Conservation (phyloP, 2,329 filamentous ascomycete genomes). For the Fusarium nanum region DNA sequence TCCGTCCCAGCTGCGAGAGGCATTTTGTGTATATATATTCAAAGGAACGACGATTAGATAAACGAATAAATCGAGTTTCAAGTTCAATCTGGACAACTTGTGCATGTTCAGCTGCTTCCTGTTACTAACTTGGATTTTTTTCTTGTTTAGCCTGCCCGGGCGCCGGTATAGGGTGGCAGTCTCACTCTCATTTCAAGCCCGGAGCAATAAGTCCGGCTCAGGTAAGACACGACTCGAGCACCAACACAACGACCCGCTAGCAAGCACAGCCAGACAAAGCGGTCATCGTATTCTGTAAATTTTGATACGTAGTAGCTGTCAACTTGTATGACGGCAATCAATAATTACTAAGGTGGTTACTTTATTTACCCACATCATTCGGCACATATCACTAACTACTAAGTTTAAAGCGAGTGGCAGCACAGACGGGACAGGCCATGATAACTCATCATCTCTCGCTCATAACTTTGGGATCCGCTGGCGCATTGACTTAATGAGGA, state of each 20-base stretch:
- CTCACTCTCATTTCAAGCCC: neutral
- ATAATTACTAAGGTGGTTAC: neutral
- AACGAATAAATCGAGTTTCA: neutral
- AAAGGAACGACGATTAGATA: neutral
- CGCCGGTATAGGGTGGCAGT: neutral
- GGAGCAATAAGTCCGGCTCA: neutral
- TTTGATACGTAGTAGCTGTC: neutral
- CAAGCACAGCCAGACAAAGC: neutral
- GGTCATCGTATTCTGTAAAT: neutral
- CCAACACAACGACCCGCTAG: neutral
- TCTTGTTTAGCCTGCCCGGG: neutral
- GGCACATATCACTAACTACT: neutral
- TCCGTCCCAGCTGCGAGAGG: neutral
- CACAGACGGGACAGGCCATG: neutral
- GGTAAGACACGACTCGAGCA: neutral
- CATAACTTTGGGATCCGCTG: neutral
- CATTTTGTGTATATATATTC: neutral
- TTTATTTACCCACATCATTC: neutral
- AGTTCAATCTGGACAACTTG: neutral
- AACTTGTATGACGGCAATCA: constrained; percentile 3
- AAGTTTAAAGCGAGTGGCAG: neutral
- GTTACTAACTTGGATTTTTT: neutral
- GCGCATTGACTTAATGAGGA: constrained; percentile 6
- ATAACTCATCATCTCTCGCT: neutral
- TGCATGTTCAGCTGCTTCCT: neutral